phyloP scores from a whole-genome alignment of 2,329 filamentous ascomycete species.

The Fonsecaea pugnacius region DNA sequence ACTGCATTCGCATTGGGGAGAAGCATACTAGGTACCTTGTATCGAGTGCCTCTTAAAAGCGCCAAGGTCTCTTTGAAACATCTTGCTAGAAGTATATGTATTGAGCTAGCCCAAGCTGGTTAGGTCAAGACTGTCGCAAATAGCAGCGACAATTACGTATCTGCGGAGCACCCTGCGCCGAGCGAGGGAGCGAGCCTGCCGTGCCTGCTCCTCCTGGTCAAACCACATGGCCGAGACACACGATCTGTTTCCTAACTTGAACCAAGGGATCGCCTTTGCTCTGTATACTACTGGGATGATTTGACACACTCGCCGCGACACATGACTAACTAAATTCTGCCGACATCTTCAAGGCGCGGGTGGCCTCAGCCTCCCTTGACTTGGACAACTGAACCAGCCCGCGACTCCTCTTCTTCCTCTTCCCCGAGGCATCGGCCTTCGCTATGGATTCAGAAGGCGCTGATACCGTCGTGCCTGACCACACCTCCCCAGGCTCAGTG shows the following conservation, averaged over 20 bases:
- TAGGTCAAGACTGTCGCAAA: background rate
- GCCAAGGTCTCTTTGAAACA: no score
- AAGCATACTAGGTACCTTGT: no score
- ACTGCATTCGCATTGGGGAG: no score
- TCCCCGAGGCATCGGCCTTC: background rate
- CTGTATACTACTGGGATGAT: background rate
- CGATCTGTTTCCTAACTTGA: constrained; percentile 9
- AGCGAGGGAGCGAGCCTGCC: background rate
- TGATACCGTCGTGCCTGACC: constrained; percentile 36
- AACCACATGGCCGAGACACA: constrained; percentile 1
- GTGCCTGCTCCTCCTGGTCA: no score
- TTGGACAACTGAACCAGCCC: background rate
- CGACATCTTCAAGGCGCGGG: background rate
- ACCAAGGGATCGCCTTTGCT: background rate
- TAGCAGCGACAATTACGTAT: background rate
- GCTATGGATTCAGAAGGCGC: constrained; percentile 39
- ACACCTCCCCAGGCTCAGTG: constrained; percentile 23
- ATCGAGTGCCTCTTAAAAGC: no score
- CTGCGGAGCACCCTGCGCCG: background rate
- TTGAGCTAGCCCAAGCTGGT: background rate
- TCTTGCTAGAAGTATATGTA: background rate
- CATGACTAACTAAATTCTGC: background rate
- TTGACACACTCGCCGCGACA: background rate
- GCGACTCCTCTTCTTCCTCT: background rate
- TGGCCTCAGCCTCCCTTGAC: background rate